Evolutionary conservation across 2,329 filamentous ascomycete genomes (phyloP).

Genomic region (Rutstroemia sp.): DNA sequence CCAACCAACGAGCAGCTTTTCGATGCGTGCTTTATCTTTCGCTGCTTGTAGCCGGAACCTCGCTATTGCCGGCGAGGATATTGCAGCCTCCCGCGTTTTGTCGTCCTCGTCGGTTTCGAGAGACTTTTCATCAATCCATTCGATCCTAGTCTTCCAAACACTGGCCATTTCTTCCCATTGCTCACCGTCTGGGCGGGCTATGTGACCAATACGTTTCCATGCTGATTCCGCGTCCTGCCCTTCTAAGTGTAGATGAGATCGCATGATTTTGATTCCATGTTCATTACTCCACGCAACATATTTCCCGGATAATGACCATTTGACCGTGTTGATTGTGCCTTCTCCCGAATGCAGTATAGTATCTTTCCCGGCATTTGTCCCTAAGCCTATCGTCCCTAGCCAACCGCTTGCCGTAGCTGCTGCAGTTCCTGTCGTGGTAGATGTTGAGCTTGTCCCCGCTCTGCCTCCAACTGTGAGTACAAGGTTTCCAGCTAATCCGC

Average conservation of each 20-base stretch:
- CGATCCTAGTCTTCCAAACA: constrained; percentile 85
- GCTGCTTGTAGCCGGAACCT: constrained; percentile 43
- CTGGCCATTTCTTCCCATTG: constrained; percentile 95
- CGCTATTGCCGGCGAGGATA: constrained; percentile 38
- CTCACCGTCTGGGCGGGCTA: constrained; percentile 77
- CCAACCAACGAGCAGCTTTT: constrained; percentile 90
- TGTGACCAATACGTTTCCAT: constrained; percentile 91
- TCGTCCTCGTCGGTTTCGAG: constrained; percentile 65
- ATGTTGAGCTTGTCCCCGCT: constrained; percentile 69
- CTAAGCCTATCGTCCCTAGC: constrained; percentile 81
- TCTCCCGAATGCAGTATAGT: constrained; percentile 86
- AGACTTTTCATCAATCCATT: constrained; percentile 84
- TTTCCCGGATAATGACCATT: constrained; percentile 89
- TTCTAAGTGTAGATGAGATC: constrained; percentile 76
- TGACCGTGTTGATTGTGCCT: constrained; percentile 82
- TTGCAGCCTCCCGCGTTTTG: constrained; percentile 23
- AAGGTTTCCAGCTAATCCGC: constrained; percentile 79
- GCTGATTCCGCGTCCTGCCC: constrained; percentile 69
- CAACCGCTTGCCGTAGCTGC: constrained; percentile 81
- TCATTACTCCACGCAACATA: constrained; percentile 96
- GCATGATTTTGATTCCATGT: constrained; percentile 96
- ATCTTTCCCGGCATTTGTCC: constrained; percentile 72
- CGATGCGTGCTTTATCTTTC: constrained; percentile 45
- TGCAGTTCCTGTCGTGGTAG: constrained; percentile 77
- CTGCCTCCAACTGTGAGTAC: constrained; percentile 80